These are phyloP conservation scores for Colletotrichum musicola DNA, from an alignment of 2,329 filamentous ascomycete species.

Conservation along the genomic window DNA sequence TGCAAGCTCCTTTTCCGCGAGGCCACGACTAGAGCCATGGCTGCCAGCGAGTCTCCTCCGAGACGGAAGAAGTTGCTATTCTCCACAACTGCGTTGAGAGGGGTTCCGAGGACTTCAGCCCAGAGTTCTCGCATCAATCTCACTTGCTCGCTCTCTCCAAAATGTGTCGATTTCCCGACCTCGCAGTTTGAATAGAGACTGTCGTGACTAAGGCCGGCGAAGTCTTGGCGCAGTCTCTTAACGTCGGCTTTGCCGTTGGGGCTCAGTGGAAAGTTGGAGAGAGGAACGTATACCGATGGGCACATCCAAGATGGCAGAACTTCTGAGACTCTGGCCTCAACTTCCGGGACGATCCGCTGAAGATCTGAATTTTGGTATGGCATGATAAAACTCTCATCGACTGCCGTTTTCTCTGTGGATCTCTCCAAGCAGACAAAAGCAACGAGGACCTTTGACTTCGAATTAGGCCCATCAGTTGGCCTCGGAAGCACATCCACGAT, in stretches of 20 bases:
- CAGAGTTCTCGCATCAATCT: constrained; percentile 20
- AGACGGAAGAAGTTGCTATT: constrained; percentile 43
- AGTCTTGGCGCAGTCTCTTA: constrained; percentile 22
- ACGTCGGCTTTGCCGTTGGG: constrained; percentile 22
- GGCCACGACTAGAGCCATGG: constrained; percentile 42
- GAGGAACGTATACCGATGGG: constrained; percentile 30
- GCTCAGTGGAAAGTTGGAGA: constrained; percentile 16
- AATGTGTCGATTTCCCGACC: neutral
- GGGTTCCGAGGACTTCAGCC: constrained; percentile 19
- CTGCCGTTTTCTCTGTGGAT: neutral
- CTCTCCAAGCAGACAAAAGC: constrained; percentile 24
- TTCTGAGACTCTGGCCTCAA: constrained; percentile 2
- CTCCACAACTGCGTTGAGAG: constrained; percentile 23
- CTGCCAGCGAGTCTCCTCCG: constrained; percentile 44
- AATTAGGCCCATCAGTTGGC: neutral
- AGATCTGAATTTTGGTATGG: neutral
- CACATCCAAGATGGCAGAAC: constrained; percentile 30
- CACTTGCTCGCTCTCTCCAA: constrained; percentile 4
- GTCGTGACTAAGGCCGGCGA: neutral
- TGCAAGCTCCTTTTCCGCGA: constrained; percentile 1
- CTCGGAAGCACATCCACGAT: constrained; percentile 27
- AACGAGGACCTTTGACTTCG: constrained; percentile 17
- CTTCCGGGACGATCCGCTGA: neutral
- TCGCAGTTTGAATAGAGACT: constrained; percentile 23
- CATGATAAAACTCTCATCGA: neutral